Conservation (phyloP, 495 filamentous ascomycete genomes). For the Cudoniella acicularis region DNA sequence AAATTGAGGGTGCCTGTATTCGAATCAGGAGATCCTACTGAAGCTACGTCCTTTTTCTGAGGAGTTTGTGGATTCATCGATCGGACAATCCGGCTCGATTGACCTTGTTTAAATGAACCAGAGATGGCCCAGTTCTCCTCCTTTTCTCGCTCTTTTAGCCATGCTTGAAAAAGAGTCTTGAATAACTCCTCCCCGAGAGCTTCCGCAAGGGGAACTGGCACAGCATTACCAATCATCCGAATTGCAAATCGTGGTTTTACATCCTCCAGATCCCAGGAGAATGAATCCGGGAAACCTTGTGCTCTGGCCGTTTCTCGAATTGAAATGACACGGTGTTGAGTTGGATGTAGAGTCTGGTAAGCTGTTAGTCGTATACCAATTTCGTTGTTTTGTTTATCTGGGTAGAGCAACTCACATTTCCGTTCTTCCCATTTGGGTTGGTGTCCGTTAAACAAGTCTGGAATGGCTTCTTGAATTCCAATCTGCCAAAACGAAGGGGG, state of each 20-base stretch:
- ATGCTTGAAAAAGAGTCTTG: neutral
- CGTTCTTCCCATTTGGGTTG: neutral
- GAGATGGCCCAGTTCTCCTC: too few species aligned
- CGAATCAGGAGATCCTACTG: too few species aligned
- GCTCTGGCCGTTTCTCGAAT: conserved; percentile 8
- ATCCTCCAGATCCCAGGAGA: conserved; percentile 1
- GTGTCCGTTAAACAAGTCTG: conserved; percentile 7
- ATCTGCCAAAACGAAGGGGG: neutral
- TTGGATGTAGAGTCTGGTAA: conserved; percentile 8
- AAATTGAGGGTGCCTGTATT: too few species aligned
- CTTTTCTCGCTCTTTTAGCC: too few species aligned
- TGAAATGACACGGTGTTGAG: conserved; percentile 6
- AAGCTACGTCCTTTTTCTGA: too few species aligned
- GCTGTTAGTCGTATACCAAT: too few species aligned
- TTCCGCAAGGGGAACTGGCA: neutral
- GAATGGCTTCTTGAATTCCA: neutral
- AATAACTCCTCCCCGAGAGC: neutral
- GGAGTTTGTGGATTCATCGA: too few species aligned
- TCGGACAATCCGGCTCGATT: too few species aligned
- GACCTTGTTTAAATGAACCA: too few species aligned
- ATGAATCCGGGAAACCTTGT: conserved; percentile 5
- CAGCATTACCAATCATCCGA: conserved; percentile 9
- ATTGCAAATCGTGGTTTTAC: neutral
- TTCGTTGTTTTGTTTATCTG: too few species aligned
- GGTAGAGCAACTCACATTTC: neutral